Base-by-base conservation (phyloP, 257 asterid genomes). In the Lavandula angustifolia region DNA sequence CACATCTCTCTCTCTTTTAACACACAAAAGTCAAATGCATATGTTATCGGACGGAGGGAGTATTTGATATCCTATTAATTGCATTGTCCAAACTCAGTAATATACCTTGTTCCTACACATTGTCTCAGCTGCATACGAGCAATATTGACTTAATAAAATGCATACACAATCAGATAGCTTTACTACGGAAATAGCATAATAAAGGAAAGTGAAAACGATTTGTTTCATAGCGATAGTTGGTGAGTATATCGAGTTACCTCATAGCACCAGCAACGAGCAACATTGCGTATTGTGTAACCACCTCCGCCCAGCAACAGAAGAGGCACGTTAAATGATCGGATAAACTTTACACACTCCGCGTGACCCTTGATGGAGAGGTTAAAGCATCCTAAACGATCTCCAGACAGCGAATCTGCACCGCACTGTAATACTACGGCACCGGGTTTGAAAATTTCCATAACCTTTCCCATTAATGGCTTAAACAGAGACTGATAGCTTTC, bases 201-300 rank as follows among this genome's bases (percentile, higher is more conserved):
- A 22, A 22, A 22, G 27, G 27, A 42, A 34, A 62, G 34, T 31
- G 12, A 31, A 29, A 32, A 44, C 32, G 10, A 54, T 42, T 60
- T 33, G 66, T 65, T 54, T 68, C 40, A 54, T 31, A 52, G 46
- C 54, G 43, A 54, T 9, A 50, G 52, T 32, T 58, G 41, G 37
- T 22, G 33, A 68, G 50, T 49, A 34, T 10, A 61, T 42, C 16
- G 42, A 56, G 61, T 70, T 57, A 82, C 88, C 85, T 82, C 88
- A 49, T 80, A 82, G 80, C 88, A 82, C 88, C 88, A 82, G 76
- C 88, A 82, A 22, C 88, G 88, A 71, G 88, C 88, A 73, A 82
- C 88, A 72, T 82, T 82, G 27, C 88, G 88, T 62, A 82, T 82
- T 27, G 88, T 82, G 76, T 82, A 82, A 56, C 88, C 88, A 75